Evolutionary conservation across 108 stramenopile genomes (phyloP).

Genomic region (Halocafeteria seosinensis): DNA sequence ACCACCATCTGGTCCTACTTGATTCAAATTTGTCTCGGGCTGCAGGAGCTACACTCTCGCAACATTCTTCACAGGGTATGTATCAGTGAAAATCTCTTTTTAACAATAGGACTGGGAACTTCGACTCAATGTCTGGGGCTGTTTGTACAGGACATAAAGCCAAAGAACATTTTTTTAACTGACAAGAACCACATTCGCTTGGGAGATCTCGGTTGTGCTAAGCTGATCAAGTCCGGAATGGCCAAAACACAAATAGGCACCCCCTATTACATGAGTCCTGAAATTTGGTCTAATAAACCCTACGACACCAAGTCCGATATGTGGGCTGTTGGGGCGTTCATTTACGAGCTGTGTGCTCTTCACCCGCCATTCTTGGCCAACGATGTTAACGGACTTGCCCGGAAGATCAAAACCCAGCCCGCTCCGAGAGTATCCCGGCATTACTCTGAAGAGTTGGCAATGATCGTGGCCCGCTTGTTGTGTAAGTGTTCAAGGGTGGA

Average conservation of each 20-base stretch:
- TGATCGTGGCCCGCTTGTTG: not conserved
- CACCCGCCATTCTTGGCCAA: conserved; percentile 25
- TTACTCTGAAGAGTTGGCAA: not conserved
- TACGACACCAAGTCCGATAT: conserved; percentile 41
- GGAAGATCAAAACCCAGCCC: not conserved
- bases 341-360: conserved; percentile 36
- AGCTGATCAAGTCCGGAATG: conserved; percentile 12
- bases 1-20: conserved; percentile 8
- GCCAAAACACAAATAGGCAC: conserved; percentile 28
- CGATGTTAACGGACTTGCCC: conserved; percentile 2
- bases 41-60: conserved; percentile 20
- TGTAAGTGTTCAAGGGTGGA: too few species aligned
- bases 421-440: not conserved
- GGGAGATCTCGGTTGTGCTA: conserved; percentile 42
- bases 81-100: not conserved
- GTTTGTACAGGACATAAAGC: conserved; percentile 17
- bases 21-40: conserved; percentile 22
- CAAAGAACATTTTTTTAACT: conserved; percentile 30
- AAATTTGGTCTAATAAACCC: conserved; percentile 35
- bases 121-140: not conserved
- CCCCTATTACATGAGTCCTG: conserved; percentile 50
- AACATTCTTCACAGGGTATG: conserved; percentile 23
- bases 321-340: conserved; percentile 39
- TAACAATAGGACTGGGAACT: not conserved
- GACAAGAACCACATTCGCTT: conserved; percentile 13